A percentile compares a stretch with the other conserved stretches of the same genome.
phyloP scores from a whole-genome alignment of 129 eudicot species.

The Apium graveolens region DNA sequence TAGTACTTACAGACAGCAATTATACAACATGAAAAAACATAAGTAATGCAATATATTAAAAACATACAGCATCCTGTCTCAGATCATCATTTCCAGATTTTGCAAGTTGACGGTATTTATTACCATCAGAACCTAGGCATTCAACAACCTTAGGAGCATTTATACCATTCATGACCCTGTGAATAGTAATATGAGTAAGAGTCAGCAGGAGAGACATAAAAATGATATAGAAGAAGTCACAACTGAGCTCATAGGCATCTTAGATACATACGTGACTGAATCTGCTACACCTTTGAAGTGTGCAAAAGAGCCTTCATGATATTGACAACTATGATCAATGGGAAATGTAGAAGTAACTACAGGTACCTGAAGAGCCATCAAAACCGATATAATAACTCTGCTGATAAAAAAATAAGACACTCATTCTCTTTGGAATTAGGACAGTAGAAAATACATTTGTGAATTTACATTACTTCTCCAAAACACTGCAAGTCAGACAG shows the following conservation, averaged over 20 bases:
- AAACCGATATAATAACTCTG: neutral
- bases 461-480: neutral
- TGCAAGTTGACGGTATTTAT: conserved; percentile 83
- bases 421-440: neutral
- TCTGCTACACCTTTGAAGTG: conserved; percentile 86
- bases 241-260: neutral
- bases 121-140: conserved; percentile 95
- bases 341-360: conserved; percentile 80
- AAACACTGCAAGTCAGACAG: neutral
- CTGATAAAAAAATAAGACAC: neutral
- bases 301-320: conserved; percentile 82
- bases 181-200: neutral
- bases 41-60: neutral
- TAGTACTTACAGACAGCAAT: neutral
- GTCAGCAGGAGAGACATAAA: conserved; percentile 22
- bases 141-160: conserved; percentile 98
- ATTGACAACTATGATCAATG: conserved; percentile 76
- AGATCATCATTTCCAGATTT: conserved; percentile 98
- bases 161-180: conserved; percentile 93
- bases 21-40: neutral
- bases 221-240: conserved; percentile 9
- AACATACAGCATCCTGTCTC: conserved; percentile 97
- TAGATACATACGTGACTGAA: conserved; percentile 66
- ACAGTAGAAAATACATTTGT: neutral
- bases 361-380: conserved; percentile 63